Base-by-base conservation (phyloP, 2,329 filamentous ascomycete genomes). In the Alternaria ethzedia region DNA sequence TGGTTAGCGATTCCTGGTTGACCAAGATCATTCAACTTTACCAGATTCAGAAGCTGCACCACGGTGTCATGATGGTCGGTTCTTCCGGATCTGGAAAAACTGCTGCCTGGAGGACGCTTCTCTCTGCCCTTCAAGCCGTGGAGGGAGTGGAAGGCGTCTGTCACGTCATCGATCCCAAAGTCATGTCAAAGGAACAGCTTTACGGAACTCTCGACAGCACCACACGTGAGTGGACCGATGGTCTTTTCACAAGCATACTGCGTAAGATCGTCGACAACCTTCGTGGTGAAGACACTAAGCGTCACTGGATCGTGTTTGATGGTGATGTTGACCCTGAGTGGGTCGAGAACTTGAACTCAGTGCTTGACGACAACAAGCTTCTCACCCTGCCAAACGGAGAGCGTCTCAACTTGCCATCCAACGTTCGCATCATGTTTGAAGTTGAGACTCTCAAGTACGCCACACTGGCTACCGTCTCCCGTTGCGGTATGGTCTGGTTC, bases 401-500 rank as follows among this genome's bases (percentile, higher is more conserved):
- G 82, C 95, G 96, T 85, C 90, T 99, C 59, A 97, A 96, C 77
- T 83, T 99, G 46, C 96, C 96, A 5, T 77, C 91, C 3, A 99
- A 99, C 75, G 96, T 99, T 25, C 93, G 96, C 70, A 97, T 99
- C 82, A 97, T 99, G 94, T 99, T 99, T 75, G 96, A 99, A 83
- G 96, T 99, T 36, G 96, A 99, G 83, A 98, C 91, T 4, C 86
- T 99, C 64, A 97, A 96, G 78, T 99, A 99, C 78, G 96, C 96
- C 41, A 99, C 96, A 0, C 88, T 99, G 47, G 96, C 96, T 59
- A 99, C 96, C n/a, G 96, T 99, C 76, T 96, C 92, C 89, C 94
- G 96, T 83, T 99, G 96, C 79, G 96, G 96, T 86, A 99, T 99
- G 96, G 96, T 99, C 13, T 99, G 96, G 96, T 99, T 98, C 83